Base-by-base conservation (phyloP, 306 rosid species). In the Ormosia semicastrata region DNA sequence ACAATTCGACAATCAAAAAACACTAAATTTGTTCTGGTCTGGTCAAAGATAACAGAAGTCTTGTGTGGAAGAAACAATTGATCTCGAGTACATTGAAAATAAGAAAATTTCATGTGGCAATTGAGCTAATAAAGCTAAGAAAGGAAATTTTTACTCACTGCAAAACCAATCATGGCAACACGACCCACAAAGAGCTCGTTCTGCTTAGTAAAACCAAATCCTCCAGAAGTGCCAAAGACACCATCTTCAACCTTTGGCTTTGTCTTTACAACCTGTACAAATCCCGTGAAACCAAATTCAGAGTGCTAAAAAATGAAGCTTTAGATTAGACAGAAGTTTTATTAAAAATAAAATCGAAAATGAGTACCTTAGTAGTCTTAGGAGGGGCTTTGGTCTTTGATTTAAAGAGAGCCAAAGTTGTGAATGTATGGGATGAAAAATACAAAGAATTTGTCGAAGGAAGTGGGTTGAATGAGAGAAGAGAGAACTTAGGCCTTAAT, bases 151-250 rank as follows among this genome's bases (percentile, higher is more conserved):
- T 34, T 54, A 85, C 97, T 95, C 62, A 93, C 99, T 0, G 99
- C 99, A 79, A 95, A 95, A 59, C 99, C 99, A 44, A 95, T 52
- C 99, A 95, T 95, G 43, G 98, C 98, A 83, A 86, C 97, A 62
- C 98, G 99, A 71, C 99, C 98, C 17, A 95, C 99, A 30, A 95
- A 95, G 71, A 95, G 98, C 86, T 95, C 99, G 53, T 95, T 95
- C 90, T 92, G 90, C 91, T 95, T 95, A 0, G 99, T 95, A 77
- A 95, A 95, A 37, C 98, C 99, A 88, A 95, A 88, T 44, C 99
- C 99, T 14, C 99, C 99, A 0, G 99, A 95, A 73, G 99, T 95
- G 14, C 99, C 99, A 77, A 95, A 93, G 57, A 95, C 2, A 24
- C 99, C 99, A 81, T 89, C 93, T 86, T 95, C 99, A 81, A 93